phyloP scores from a whole-genome alignment of 495 filamentous ascomycete genomes.

The Jackrogersella minutella region DNA sequence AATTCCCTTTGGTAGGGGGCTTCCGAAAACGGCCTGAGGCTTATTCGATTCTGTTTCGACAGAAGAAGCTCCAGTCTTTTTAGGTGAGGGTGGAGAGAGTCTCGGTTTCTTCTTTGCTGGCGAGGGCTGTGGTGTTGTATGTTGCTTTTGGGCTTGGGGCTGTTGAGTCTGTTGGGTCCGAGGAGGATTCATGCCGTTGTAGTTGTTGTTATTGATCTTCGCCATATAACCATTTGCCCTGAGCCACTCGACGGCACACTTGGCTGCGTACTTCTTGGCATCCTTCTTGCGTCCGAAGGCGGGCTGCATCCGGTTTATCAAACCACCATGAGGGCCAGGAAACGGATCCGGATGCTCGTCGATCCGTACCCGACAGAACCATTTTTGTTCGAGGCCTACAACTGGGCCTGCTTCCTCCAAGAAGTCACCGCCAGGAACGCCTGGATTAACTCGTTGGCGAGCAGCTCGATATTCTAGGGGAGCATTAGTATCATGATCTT shows the following conservation, averaged over 20 bases:
- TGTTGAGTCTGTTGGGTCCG: neutral
- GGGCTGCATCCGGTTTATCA: conserved; percentile 21
- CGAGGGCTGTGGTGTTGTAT: conserved; percentile 2
- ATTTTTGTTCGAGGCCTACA: conserved; percentile 17
- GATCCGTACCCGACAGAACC: conserved; percentile 33
- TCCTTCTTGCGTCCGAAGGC: conserved; percentile 52
- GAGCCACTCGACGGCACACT: conserved; percentile 52
- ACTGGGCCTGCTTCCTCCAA: conserved; percentile 14
- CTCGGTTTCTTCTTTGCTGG: conserved; percentile 30
- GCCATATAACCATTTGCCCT: conserved; percentile 39
- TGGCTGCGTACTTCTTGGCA: conserved; percentile 56
- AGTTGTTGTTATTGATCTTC: too few relatives aligned
- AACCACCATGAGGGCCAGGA: conserved; percentile 38
- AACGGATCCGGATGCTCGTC: conserved; percentile 36
- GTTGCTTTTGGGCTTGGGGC: neutral
- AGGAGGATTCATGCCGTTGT: conserved; percentile 23
- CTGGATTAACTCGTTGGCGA: conserved; percentile 8
- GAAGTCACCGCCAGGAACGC: conserved; percentile 15
- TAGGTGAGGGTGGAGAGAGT: conserved; percentile 13
- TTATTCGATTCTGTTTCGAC: conserved; percentile 34
- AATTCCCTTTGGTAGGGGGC: conserved; percentile 2
- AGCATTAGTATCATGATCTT: conserved; percentile 9
- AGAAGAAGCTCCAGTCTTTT: neutral
- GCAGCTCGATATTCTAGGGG: conserved; percentile 34
- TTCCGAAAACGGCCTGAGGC: conserved; percentile 11